These are phyloP conservation scores for Suillus ampliporus DNA, from an alignment of 768 basidiomycete genomes.

Conservation along the genomic window DNA sequence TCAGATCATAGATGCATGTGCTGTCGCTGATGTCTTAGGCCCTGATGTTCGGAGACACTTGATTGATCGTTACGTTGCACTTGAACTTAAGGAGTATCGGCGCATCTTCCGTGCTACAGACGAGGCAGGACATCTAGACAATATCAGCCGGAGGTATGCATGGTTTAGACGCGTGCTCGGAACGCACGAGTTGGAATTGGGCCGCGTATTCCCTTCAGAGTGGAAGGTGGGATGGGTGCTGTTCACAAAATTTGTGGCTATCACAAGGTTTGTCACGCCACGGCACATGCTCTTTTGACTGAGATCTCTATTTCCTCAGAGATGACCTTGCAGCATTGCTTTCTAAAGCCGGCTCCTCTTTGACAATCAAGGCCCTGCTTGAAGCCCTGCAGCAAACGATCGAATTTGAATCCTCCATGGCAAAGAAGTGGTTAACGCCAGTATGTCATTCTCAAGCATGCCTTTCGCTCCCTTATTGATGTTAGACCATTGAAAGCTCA, in stretches of 20 bases:
- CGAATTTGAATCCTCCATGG: constrained; percentile 87
- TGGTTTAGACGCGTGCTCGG: constrained; percentile 91
- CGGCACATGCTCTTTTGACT: constrained; percentile 1
- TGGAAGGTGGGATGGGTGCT: constrained; percentile 90
- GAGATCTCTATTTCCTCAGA: constrained; percentile 44
- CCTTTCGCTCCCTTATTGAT: background rate
- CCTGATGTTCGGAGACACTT: constrained; percentile 80
- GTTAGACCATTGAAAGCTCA: constrained; percentile 48
- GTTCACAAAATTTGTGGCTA: constrained; percentile 85
- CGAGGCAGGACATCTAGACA: constrained; percentile 97
- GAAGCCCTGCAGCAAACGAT: constrained; percentile 86
- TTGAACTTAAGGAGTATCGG: constrained; percentile 94
- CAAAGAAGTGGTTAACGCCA: constrained; percentile 81
- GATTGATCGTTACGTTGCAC: constrained; percentile 85
- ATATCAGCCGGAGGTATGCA: constrained; percentile 88
- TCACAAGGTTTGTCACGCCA: constrained; percentile 68
- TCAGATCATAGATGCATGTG: constrained; percentile 80
- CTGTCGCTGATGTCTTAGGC: constrained; percentile 89
- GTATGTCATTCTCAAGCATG: constrained; percentile 43
- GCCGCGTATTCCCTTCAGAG: constrained; percentile 77
- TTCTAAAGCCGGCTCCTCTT: constrained; percentile 73
- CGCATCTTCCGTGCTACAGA: constrained; percentile 93
- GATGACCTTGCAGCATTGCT: constrained; percentile 85
- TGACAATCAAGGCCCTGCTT: constrained; percentile 79
- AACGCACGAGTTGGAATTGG: constrained; percentile 87